Conservation (phyloP, 2,329 filamentous ascomycete species). For the Aspergillus fructus region DNA sequence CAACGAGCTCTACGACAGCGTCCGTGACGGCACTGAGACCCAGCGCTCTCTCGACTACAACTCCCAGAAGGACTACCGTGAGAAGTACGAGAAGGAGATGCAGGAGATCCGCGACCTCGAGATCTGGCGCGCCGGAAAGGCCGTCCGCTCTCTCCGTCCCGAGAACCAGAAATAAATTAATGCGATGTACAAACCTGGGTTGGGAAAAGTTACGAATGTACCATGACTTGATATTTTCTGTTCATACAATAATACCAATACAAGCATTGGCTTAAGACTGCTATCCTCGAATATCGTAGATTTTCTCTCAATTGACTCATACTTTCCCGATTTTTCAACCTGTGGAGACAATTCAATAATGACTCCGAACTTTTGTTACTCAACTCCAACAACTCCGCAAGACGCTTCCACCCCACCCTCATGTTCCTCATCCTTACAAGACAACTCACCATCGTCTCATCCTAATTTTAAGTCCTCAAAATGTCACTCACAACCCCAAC, state of each 20-base stretch:
- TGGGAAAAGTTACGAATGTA: conserved; percentile 38
- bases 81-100: conserved; percentile 98
- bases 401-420: not conserved
- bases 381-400: not conserved
- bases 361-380: not conserved
- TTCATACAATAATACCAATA: conserved; percentile 17
- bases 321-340: not conserved
- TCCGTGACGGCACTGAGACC: conserved; percentile 89
- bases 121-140: conserved; percentile 99
- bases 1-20: conserved; percentile 92
- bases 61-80: conserved; percentile 89
- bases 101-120: conserved; percentile 96
- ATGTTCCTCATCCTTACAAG: not conserved
- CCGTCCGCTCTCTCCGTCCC: conserved; percentile 82
- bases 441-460: not conserved
- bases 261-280: not conserved
- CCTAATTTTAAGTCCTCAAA: conserved; percentile 20
- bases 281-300: not conserved
- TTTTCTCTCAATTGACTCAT: not conserved
- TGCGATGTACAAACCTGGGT: conserved; percentile 24
- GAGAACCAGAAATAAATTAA: conserved; percentile 75
- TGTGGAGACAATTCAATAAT: not conserved
- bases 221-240: conserved; percentile 30
- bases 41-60: conserved; percentile 97
- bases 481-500: conserved; percentile 59